phyloP scores from a whole-genome alignment of 768 basidiomycete genomes.

The Daedalea quercina region DNA sequence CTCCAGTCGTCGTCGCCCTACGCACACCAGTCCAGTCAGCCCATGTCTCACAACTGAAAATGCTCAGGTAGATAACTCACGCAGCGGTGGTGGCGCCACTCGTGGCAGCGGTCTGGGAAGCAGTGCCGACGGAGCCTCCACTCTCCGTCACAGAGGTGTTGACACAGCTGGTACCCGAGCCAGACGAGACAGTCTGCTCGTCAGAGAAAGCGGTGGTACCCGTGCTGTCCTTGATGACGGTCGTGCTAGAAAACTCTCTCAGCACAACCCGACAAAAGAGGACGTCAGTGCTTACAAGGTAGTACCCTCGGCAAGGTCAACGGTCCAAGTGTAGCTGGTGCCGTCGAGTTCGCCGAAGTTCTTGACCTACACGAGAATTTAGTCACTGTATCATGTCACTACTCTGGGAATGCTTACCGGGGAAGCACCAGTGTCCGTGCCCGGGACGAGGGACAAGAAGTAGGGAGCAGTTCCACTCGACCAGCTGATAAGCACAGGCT shows the following conservation, averaged over 20 bases:
- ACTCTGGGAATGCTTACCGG: constrained; percentile 34
- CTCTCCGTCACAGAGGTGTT: background rate
- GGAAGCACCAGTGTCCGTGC: constrained; percentile 43
- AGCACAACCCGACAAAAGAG: background rate
- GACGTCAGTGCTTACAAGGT: constrained; percentile 35
- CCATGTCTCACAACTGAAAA: background rate
- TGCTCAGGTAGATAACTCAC: background rate
- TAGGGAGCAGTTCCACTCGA: constrained; percentile 45
- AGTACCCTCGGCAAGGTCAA: constrained; percentile 38
- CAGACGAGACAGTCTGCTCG: constrained; percentile 34
- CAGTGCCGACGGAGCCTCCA: background rate
- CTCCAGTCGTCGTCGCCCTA: background rate
- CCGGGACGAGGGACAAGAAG: constrained; percentile 55
- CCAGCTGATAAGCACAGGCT: constrained; percentile 55
- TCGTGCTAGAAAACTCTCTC: constrained; percentile 33
- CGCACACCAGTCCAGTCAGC: background rate
- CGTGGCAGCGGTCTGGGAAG: background rate
- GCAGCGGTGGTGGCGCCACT: background rate
- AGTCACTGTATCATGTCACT: background rate
- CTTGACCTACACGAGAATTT: constrained; percentile 36
- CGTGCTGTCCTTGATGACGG: constrained; percentile 50
- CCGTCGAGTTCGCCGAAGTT: constrained; percentile 41
- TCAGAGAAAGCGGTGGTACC: constrained; percentile 49
- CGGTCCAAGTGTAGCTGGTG: constrained; percentile 45
- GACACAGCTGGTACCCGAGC: constrained; percentile 22